Evolutionary conservation across 129 eudicot species (phyloP).

Genomic region (Flaveria sonorensis): DNA sequence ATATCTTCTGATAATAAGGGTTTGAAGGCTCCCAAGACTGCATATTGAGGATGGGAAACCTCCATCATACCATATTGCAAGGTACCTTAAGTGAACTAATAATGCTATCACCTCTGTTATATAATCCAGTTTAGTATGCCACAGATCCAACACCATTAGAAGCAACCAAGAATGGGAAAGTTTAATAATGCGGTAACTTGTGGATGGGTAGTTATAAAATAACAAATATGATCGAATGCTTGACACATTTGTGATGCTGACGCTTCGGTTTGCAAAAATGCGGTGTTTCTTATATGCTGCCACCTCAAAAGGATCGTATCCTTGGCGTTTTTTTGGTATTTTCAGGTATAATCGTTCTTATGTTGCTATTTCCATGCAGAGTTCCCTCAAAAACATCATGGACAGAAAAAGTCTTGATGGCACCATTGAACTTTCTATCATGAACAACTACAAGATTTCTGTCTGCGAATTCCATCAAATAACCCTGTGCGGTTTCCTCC

Average conservation of each 20-base stretch:
- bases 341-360: no score
- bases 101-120: neutral
- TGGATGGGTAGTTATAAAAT: no score
- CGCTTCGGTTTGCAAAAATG: no score
- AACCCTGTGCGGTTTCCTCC: conserved; percentile 28
- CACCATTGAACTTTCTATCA: conserved; percentile 11
- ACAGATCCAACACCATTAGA: conserved; percentile 17
- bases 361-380: conserved; percentile 18
- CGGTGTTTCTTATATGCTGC: no score
- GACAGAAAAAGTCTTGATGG: conserved; percentile 4
- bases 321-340: no score
- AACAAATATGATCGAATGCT: no score
- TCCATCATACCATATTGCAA: neutral
- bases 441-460: conserved; percentile 12
- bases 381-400: conserved; percentile 38
- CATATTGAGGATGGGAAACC: conserved; percentile 18
- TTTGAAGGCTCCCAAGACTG: conserved; percentile 27
- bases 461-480: conserved; percentile 10
- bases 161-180: neutral
- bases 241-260: no score
- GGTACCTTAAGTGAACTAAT: conserved; percentile 30
- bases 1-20: neutral
- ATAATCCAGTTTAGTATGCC: no score
- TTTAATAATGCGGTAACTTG: no score
- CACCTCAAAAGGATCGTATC: no score